A percentile compares a stretch with the other conserved stretches of the same genome.
phyloP scores from a whole-genome alignment of 768 basidiomycete genomes.

The Tremella fuciformis region DNA sequence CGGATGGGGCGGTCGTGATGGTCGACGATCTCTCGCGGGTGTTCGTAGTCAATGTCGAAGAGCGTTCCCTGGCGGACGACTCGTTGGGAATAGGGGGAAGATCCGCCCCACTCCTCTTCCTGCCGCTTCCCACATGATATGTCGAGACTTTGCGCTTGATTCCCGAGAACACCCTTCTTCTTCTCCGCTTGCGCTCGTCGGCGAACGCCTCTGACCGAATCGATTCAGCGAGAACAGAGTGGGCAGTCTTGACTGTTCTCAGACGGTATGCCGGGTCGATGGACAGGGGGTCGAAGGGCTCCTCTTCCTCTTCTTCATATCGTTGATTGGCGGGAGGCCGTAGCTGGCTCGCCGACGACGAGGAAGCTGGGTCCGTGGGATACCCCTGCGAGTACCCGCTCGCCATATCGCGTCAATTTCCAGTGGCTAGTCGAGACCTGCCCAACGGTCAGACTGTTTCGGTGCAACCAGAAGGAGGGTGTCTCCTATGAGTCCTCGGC shows the following conservation, averaged over 20 bases:
- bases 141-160: conserved; percentile 25
- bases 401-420: no score
- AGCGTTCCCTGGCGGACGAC: background rate
- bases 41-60: background rate
- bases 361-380: background rate
- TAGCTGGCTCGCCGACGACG: no score
- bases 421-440: no score
- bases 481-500: no score
- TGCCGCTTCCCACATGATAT: conserved; percentile 2
- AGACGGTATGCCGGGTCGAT: conserved; percentile 79
- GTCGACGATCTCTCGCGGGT: conserved; percentile 12
- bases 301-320: conserved; percentile 29
- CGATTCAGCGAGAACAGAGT: conserved; percentile 82
- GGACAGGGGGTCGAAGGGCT: conserved; percentile 35
- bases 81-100: conserved; percentile 13
- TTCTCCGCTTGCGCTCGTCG: conserved; percentile 54
- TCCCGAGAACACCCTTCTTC: conserved; percentile 32
- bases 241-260: conserved; percentile 87
- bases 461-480: no score
- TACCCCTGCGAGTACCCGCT: no score
- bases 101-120: conserved; percentile 11
- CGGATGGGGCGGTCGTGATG: conserved; percentile 30
- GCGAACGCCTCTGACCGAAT: conserved; percentile 64
- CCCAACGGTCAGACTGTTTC: no score
- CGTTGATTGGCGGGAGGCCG: background rate